A percentile compares a stretch with the other conserved stretches of the same genome.
Evolutionary conservation across 306 rosid genomes (phyloP).

Genomic region (Carpinus viminea): DNA sequence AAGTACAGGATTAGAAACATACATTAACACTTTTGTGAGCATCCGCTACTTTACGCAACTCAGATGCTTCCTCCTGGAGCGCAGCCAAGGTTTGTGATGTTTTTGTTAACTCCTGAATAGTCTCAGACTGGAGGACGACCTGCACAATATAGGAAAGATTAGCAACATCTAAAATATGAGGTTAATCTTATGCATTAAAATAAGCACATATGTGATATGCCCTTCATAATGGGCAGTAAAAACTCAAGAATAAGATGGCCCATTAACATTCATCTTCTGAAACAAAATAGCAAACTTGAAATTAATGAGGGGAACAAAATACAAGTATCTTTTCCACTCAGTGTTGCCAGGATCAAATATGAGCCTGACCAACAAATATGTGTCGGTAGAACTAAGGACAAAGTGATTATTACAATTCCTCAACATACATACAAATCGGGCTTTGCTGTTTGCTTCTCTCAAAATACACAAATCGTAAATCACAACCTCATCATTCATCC

Average conservation of each 20-base stretch:
- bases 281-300: background rate
- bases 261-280: background rate
- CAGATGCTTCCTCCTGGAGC: slow-evolving; percentile 71
- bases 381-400: background rate
- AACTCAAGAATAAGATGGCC: background rate
- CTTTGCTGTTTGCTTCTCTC: background rate
- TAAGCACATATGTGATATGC: background rate
- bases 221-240: background rate
- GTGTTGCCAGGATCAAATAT: no score
- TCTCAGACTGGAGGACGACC: slow-evolving; percentile 96
- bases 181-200: background rate
- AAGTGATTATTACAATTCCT: background rate
- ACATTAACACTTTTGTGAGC: slow-evolving; percentile 68
- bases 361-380: no score
- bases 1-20: slow-evolving; percentile 11
- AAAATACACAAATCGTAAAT: background rate
- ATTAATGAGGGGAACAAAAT: background rate
- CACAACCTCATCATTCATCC: background rate
- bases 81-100: slow-evolving; percentile 72
- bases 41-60: slow-evolving; percentile 57
- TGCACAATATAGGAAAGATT: slow-evolving; percentile 28
- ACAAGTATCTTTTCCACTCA: background rate
- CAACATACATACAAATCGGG: background rate
- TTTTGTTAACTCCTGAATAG: slow-evolving; percentile 90
- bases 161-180: background rate